Conservation (phyloP, 176 grass and related monocot species). For the Zea luxurians region DNA sequence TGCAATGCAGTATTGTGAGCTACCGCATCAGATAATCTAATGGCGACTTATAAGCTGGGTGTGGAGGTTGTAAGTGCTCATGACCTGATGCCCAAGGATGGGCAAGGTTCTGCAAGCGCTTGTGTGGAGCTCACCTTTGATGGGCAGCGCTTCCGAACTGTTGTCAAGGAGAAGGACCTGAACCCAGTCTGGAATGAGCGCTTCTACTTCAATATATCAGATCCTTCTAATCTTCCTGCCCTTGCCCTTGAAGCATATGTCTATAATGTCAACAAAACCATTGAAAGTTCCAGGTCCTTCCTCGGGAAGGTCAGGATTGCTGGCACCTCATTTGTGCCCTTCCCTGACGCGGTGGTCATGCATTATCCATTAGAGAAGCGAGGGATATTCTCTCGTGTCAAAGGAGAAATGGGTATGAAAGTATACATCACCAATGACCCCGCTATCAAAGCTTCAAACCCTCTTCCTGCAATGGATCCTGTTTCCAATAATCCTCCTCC, state of each 20-base stretch:
- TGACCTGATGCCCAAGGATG: constrained; percentile 95
- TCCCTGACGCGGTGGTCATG: constrained; percentile 73
- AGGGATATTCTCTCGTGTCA: constrained; percentile 90
- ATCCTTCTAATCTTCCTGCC: constrained; percentile 69
- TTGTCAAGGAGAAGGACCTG: constrained; percentile 80
- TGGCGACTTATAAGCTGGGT: constrained; percentile 62
- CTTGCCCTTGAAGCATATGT: constrained; percentile 89
- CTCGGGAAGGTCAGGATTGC: constrained; percentile 93
- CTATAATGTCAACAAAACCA: constrained; percentile 66
- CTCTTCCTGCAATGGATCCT: constrained; percentile 71
- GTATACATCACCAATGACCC: constrained; percentile 93
- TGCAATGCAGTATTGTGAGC: too few relatives aligned
- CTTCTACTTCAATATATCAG: constrained; percentile 86
- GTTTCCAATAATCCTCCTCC: constrained; percentile 51
- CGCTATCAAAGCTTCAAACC: constrained; percentile 74
- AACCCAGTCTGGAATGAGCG: constrained; percentile 83
- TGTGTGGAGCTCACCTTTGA: constrained; percentile 87
- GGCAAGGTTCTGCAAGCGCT: constrained; percentile 79
- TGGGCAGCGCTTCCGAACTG: constrained; percentile 84
- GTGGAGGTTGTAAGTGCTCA: constrained; percentile 85
- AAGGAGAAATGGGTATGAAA: constrained; percentile 82
- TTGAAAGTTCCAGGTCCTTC: constrained; percentile 56
- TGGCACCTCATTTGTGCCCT: constrained; percentile 88
- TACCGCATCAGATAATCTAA: too few relatives aligned
- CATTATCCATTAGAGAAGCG: constrained; percentile 93